Conservation (phyloP, 1,284 basidiomycete species). For the Athelia psychrophila region DNA sequence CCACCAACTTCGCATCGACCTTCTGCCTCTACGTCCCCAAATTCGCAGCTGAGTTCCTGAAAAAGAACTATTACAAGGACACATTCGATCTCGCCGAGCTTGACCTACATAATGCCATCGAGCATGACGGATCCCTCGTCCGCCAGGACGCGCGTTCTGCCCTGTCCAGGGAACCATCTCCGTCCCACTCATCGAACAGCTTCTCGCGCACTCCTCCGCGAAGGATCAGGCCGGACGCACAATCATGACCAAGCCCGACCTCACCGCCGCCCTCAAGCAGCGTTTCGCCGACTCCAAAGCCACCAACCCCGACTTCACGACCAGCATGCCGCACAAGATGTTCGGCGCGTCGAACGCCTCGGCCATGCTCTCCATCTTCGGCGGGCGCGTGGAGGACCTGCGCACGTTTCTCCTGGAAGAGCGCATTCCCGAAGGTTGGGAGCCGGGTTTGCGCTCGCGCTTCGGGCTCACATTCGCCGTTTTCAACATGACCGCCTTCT, state of each 20-base stretch:
- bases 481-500: slow-evolving; percentile 56
- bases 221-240: slow-evolving; percentile 43
- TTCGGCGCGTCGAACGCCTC: slow-evolving; percentile 67
- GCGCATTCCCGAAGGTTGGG: slow-evolving; percentile 67
- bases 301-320: slow-evolving; percentile 53
- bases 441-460: slow-evolving; percentile 50
- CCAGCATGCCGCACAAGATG: slow-evolving; percentile 46
- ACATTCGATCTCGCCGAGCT: slow-evolving; percentile 64
- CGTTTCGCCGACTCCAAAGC: slow-evolving; percentile 53
- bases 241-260: slow-evolving; percentile 51
- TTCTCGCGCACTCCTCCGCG: slow-evolving; percentile 58
- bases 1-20: slow-evolving; percentile 67
- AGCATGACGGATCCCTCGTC: slow-evolving; percentile 72
- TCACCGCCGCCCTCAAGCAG: slow-evolving; percentile 52
- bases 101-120: slow-evolving; percentile 72
- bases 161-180: slow-evolving; percentile 26
- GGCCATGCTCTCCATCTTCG: slow-evolving; percentile 61
- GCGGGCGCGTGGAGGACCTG: slow-evolving; percentile 57
- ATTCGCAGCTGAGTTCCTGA: slow-evolving; percentile 41
- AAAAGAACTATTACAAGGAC: slow-evolving; percentile 52
- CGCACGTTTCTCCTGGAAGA: slow-evolving; percentile 58
- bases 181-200: slow-evolving; percentile 48
- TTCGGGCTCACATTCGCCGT: slow-evolving; percentile 56
- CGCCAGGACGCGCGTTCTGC: slow-evolving; percentile 40
- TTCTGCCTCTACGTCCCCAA: slow-evolving; percentile 66